Evolutionary conservation across 1,284 basidiomycete species (phyloP).

Genomic region (Cystobasidiaceae sp.): DNA sequence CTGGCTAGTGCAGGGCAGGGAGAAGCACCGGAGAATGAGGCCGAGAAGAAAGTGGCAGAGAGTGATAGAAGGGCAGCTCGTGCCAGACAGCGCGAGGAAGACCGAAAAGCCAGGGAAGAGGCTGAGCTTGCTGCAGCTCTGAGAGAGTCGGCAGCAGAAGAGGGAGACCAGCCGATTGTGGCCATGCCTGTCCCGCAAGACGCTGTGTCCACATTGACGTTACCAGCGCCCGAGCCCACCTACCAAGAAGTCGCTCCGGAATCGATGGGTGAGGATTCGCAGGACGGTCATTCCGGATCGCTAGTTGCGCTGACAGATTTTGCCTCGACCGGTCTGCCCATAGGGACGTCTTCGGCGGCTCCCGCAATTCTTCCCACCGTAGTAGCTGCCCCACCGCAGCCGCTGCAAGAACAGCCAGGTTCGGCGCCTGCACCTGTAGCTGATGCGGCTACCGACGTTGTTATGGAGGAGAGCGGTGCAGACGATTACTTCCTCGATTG

Average conservation of each 20-base stretch:
- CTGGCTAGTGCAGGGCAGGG: neutral
- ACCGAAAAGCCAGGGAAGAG: constrained; percentile 20
- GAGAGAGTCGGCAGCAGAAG: neutral
- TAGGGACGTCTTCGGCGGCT: no score
- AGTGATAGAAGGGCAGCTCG: constrained; percentile 21
- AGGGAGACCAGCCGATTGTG: neutral
- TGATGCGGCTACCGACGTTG: neutral
- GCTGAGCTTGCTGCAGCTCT: constrained; percentile 17
- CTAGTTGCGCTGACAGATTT: no score
- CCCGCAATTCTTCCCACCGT: no score
- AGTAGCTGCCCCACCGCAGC: neutral
- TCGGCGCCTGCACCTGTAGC: neutral
- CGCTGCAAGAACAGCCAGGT: neutral
- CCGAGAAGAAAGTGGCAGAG: constrained; percentile 5
- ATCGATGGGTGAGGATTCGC: no score
- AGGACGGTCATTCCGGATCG: no score
- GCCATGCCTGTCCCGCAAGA: no score
- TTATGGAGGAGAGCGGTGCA: neutral
- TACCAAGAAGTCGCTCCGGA: no score
- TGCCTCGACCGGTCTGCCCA: neutral
- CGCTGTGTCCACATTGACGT: no score
- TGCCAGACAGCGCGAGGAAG: constrained; percentile 23
- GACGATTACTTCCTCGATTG: constrained; percentile 30
- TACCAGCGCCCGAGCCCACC: no score
- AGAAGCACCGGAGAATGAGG: constrained; percentile 1